Evolutionary conservation across 805 yeast genomes (phyloP), one percentile per base, ranked within the genome.

Genomic region (Teunomyces lycoperdinae): DNA sequence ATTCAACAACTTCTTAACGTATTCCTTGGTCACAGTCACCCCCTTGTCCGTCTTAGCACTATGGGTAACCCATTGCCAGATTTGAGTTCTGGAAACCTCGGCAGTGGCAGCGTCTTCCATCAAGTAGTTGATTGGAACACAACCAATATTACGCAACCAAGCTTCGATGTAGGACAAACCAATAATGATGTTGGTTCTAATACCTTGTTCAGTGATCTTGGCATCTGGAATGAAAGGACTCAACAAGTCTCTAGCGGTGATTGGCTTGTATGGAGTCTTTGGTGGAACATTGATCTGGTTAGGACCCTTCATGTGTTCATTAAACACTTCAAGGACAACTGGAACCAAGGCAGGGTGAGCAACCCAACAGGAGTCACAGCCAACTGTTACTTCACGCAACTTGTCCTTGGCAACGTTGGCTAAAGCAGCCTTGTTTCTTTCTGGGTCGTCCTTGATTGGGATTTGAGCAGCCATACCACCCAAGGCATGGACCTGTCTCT

Each of bases 101-200:
- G 94, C 92, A 44, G 95, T 87, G 30, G 94, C 94, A 27, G 95
- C 95, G 67, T 87, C 95, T 69, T 87, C 95, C 95, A 87, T 87
- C 67, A 87, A 74, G 65, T 82, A 80, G 73, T 87, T 86, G 66
- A 87, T 87, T 55, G 95, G 92, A 51, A 85, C 91, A 76, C 94
- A 87, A 11, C 95, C 95, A 46, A 83, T 71, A 50, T 89, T 89
- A 64, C 90, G 78, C 58, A 86, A 77, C 95, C 95, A 87, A 28
- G 91, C 88, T 70, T 87, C 94, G 77, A 86, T 86, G 66, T 87
- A 87, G 53, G 84, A 81, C 56, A 87, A 71, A 38, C 94, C 94
- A 66, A 87, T 86, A 61, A 81, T 80, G 57, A 86, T 75, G 68
- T 87, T 87, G 49, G 85, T 78, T 60, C 81, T 73, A 58, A 87